Conservation (phyloP, 441 rosid genomes). For the Hura crepitans region DNA sequence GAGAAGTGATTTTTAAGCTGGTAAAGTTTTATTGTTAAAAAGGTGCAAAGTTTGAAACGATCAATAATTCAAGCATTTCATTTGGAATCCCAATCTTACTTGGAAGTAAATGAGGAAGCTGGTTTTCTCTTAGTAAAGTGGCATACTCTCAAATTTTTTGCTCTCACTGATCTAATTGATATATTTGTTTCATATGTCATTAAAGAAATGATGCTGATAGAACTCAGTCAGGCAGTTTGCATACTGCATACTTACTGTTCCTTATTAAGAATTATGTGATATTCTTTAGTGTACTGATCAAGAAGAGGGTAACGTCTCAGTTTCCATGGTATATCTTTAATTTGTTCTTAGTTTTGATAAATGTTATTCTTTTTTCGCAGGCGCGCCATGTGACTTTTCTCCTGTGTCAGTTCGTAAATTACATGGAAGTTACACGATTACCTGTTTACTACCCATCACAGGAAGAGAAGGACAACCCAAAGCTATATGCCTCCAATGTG, state of each 20-base stretch:
- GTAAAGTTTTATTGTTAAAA: not conserved
- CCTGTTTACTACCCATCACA: conserved; percentile 89
- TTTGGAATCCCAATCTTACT: not conserved
- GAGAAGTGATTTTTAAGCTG: conserved; percentile 2
- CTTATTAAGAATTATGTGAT: no score
- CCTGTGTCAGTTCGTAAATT: conserved; percentile 79
- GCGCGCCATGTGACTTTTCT: conserved; percentile 75
- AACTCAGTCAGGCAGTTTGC: no score
- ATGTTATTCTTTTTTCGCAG: conserved; percentile 36
- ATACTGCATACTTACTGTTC: no score
- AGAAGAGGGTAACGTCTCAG: not conserved
- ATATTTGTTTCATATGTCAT: not conserved
- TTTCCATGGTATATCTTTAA: conserved; percentile 4
- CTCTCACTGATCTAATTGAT: no score
- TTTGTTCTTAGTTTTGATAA: conserved; percentile 1
- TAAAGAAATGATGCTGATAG: not conserved
- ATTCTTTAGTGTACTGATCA: not conserved
- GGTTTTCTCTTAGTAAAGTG: not conserved
- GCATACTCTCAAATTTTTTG: no score
- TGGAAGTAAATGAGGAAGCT: not conserved
- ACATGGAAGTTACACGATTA: conserved; percentile 64
- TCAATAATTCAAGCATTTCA: not conserved
- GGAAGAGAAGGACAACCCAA: conserved; percentile 80
- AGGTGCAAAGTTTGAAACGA: conserved; percentile 6
- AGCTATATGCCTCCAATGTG: conserved; percentile 74